Base-by-base conservation (phyloP, 176 grass and related monocot genomes). In the Ampelocalamus luodianensis region DNA sequence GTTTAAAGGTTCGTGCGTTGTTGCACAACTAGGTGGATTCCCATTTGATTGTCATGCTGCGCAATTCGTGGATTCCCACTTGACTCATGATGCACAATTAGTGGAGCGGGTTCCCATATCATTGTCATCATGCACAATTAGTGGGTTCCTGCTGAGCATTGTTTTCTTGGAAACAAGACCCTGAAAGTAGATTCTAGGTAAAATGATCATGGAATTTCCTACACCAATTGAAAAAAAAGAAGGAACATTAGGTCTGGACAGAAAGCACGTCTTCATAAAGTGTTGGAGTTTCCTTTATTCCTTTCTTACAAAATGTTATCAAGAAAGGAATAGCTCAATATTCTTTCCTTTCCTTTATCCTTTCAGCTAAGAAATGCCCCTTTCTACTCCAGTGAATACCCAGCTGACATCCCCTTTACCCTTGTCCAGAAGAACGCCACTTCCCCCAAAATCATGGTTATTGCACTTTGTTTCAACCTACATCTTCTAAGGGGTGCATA, bases 251-350 rank as follows among this genome's bases (percentile, higher is more conserved):
- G 9, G 14, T 13, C 48, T 85, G 66, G 76, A 77, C 8, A 16
- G 13, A 58, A 85, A 68, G 6, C 62, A 68, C n/a, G 39, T 36
- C 49, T 36, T 50, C 36, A 77, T 58, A 10, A n/a, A n/a, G n/a
- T 68, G 16, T 2, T 23, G 50, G n/a, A 71, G 53, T 66, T 81
- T 34, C 43, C 82, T 89, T 85, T 85, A 81, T 89, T 81, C 83
- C 63, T 82, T 89, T n/a, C 71, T 71, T 89, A 3, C 14, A 36
- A 80, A 85, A 13, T 4, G 43, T 62, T 81, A 61, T 63, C 43
- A 26, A 85, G 6, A 80, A 80, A 44, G 36, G 20, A 50, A 14
- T 38, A 44, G 11, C 2, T 85, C 2, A 64, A 36, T 74, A 67
- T 84, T 79, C 24, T 68, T 43, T 70, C 22, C 2, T 74, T 46